Percentiles rank a stretch among this genome's conserved stretches.
phyloP scores from a whole-genome alignment of 2,329 filamentous ascomycete species.

The Sclerotinia spermophila region DNA sequence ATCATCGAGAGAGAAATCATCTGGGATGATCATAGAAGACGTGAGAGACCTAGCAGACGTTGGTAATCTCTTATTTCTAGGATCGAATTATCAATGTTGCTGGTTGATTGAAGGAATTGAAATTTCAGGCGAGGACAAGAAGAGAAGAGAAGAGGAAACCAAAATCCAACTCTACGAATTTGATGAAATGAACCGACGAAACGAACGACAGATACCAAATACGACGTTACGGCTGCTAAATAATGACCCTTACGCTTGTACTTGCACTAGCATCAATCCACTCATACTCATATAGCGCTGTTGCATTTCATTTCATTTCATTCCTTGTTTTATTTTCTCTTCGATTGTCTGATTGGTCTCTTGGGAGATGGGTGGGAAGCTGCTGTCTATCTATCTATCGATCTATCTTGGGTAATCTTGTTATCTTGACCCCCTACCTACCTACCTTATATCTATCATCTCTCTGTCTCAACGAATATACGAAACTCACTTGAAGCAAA shows the following conservation, averaged over 20 bases:
- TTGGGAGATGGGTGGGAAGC: background rate
- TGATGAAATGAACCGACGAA: slow-evolving; percentile 12
- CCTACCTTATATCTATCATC: background rate
- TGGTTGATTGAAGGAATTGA: background rate
- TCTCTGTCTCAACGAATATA: too few relatives aligned
- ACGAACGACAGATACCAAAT: slow-evolving; percentile 1
- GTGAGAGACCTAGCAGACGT: slow-evolving; percentile 10
- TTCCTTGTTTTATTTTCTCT: background rate
- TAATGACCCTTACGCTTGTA: slow-evolving; percentile 6
- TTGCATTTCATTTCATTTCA: slow-evolving; percentile 4
- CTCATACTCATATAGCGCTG: slow-evolving; percentile 5
- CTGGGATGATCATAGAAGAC: slow-evolving; percentile 46
- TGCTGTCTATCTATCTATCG: background rate
- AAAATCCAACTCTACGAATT: background rate
- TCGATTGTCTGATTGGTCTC: background rate
- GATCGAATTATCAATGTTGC: background rate
- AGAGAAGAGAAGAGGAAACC: background rate
- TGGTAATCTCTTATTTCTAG: slow-evolving; percentile 6
- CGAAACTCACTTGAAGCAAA: too few relatives aligned
- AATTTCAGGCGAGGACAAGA: background rate
- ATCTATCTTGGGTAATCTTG: background rate
- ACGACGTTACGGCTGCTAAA: slow-evolving; percentile 13
- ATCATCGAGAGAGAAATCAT: slow-evolving; percentile 66
- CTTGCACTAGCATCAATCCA: background rate
- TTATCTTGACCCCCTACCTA: background rate